Conservation (phyloP, 768 basidiomycete species). For the Rhodotorula diobovata region DNA sequence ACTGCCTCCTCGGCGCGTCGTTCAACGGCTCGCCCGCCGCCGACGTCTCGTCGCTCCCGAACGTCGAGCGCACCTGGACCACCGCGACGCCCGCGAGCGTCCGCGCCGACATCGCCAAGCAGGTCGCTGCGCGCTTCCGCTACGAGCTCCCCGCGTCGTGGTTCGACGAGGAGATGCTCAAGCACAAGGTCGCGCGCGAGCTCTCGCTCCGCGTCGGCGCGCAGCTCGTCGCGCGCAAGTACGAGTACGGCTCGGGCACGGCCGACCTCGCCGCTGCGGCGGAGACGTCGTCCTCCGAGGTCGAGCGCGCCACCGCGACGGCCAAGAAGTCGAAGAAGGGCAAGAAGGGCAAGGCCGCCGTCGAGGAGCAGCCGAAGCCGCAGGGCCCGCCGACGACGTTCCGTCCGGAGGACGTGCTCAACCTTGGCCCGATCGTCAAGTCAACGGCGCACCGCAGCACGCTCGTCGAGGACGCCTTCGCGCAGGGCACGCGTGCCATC, state of each 20-base stretch:
- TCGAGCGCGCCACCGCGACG: background rate
- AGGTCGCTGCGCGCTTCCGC: conserved; percentile 48
- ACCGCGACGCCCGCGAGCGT: conserved; percentile 48
- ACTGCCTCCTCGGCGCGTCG: conserved; percentile 50
- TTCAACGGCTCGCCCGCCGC: conserved; percentile 45
- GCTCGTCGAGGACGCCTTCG: conserved; percentile 50
- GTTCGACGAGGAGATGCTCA: conserved; percentile 45
- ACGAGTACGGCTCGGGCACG: conserved; percentile 43
- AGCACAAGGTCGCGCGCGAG: conserved; percentile 50
- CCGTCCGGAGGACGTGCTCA: conserved; percentile 49
- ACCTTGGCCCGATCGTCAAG: conserved; percentile 49
- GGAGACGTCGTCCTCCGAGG: background rate
- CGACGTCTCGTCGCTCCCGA: conserved; percentile 44
- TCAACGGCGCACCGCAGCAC: conserved; percentile 46
- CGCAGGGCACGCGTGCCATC: conserved; percentile 48
- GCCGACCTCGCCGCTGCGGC: conserved; percentile 9
- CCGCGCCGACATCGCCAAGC: conserved; percentile 43
- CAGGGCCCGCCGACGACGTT: conserved; percentile 44
- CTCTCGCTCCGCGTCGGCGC: conserved; percentile 48
- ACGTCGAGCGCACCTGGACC: conserved; percentile 46
- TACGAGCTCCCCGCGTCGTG: conserved; percentile 45
- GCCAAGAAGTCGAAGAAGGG: conserved; percentile 11
- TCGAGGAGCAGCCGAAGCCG: conserved; percentile 8
- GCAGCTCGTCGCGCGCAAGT: conserved; percentile 49
- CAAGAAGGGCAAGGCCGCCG: conserved; percentile 40